phyloP scores from a whole-genome alignment of 1,139 yeast genomes.

The Pichia sp. region DNA sequence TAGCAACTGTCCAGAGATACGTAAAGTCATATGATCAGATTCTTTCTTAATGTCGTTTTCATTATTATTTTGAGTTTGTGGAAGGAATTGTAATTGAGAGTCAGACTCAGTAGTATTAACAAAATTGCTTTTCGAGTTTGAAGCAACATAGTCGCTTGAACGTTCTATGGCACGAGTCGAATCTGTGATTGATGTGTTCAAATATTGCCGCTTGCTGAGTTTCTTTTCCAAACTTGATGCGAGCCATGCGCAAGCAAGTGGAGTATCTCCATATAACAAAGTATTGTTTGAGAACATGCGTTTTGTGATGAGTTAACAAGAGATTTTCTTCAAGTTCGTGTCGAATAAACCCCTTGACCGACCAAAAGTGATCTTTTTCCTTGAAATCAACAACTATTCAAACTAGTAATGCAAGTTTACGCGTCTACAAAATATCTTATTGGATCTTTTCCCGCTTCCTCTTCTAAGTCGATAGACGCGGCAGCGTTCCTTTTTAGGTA shows the following conservation, averaged over 20 bases:
- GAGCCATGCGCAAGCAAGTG: constrained; percentile 87
- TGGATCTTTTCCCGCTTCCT: not conserved
- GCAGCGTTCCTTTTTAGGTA: not conserved
- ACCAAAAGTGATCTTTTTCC: not conserved
- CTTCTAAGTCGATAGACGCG: no score
- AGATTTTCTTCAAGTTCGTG: no score
- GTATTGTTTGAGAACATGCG: not conserved
- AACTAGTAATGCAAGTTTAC: not conserved
- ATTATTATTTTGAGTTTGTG: constrained; percentile 9
- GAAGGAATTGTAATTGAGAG: constrained; percentile 12
- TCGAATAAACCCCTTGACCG: no score
- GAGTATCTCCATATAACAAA: constrained; percentile 67
- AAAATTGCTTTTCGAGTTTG: not conserved
- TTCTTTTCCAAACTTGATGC: constrained; percentile 87
- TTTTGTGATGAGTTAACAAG: no score
- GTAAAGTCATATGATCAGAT: constrained; percentile 60
- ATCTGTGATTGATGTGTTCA: constrained; percentile 66
- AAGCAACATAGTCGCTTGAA: constrained; percentile 17
- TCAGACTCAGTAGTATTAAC: constrained; percentile 5
- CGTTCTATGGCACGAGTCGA: constrained; percentile 53
- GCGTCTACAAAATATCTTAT: not conserved
- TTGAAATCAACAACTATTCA: not conserved
- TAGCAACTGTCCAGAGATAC: constrained; percentile 83
- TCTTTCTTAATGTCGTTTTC: not conserved
- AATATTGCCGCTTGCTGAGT: constrained; percentile 69